Conservation (phyloP, 306 rosid species). For the Vigna angularis region DNA sequence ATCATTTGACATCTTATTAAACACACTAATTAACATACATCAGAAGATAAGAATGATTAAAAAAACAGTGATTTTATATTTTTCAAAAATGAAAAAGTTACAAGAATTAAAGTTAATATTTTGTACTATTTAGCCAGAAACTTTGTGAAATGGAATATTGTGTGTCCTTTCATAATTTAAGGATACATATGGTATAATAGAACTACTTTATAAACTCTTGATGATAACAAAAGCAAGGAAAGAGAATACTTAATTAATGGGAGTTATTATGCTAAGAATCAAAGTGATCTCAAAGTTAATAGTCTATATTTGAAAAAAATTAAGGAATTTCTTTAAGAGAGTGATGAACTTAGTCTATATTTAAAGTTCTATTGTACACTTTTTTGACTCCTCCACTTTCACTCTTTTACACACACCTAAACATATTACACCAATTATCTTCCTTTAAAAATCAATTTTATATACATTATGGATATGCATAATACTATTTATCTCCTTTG, state of each 20-base stretch:
- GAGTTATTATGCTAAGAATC: conserved; percentile 32
- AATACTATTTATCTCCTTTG: not conserved
- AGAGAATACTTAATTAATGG: conserved; percentile 22
- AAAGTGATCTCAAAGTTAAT: conserved; percentile 56
- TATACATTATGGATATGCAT: not conserved
- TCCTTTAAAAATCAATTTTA: not conserved
- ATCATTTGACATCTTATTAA: no score
- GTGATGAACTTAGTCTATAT: conserved; percentile 12
- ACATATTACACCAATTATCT: not conserved
- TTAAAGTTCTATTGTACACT: conserved; percentile 40
- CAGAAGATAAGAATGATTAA: no score
- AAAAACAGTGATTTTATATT: no score
- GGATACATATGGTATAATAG: not conserved
- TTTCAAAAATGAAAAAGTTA: no score
- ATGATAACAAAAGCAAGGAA: conserved; percentile 8
- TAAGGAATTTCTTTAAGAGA: conserved; percentile 70
- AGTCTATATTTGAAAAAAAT: conserved; percentile 45
- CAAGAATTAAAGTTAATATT: no score
- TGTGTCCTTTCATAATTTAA: not conserved
- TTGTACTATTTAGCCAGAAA: not conserved
- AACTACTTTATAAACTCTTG: not conserved
- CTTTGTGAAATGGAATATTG: not conserved
- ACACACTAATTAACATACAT: no score
- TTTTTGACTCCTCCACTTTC: conserved; percentile 50
- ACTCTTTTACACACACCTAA: conserved; percentile 14